These are phyloP conservation scores for Xylona heveae DNA, from an alignment of 495 filamentous ascomycete species.

Conservation along the genomic window DNA sequence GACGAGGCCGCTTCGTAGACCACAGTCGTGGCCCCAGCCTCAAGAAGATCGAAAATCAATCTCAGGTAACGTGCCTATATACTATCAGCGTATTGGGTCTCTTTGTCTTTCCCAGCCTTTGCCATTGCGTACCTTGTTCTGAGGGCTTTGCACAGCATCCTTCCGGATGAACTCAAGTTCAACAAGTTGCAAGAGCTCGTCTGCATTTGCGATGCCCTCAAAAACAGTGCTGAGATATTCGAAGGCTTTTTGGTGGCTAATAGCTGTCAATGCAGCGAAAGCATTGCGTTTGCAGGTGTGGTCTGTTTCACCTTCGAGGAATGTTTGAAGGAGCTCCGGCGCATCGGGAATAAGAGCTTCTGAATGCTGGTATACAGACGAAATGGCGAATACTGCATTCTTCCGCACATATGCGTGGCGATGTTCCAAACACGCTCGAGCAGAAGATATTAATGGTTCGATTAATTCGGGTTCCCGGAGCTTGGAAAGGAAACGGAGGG, in stretches of 20 bases:
- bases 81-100: background rate
- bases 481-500: slow-evolving; percentile 90
- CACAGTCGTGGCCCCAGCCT: slow-evolving; percentile 81
- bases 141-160: slow-evolving; percentile 83
- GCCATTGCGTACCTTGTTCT: slow-evolving; percentile 53
- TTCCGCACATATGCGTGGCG: slow-evolving; percentile 96
- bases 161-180: slow-evolving; percentile 95
- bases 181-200: slow-evolving; percentile 81
- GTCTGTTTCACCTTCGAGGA: slow-evolving; percentile 83
- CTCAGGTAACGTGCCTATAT: slow-evolving; percentile 65
- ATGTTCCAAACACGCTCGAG: slow-evolving; percentile 79
- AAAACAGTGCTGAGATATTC: slow-evolving; percentile 83
- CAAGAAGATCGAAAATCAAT: slow-evolving; percentile 89
- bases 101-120: background rate
- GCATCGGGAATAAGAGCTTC: slow-evolving; percentile 89
- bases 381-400: slow-evolving; percentile 86
- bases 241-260: slow-evolving; percentile 82
- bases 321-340: slow-evolving; percentile 73
- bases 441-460: slow-evolving; percentile 83
- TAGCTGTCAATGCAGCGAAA: slow-evolving; percentile 74
- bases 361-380: slow-evolving; percentile 82
- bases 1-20: slow-evolving; percentile 97
- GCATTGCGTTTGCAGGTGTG: slow-evolving; percentile 96
- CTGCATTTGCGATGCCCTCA: slow-evolving; percentile 80
- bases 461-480: slow-evolving; percentile 89